Percentiles rank a stretch among this genome's conserved stretches.
These are phyloP conservation scores for Puccinia sorghi DNA, from an alignment of 1,284 basidiomycete species.

Conservation along the genomic window DNA sequence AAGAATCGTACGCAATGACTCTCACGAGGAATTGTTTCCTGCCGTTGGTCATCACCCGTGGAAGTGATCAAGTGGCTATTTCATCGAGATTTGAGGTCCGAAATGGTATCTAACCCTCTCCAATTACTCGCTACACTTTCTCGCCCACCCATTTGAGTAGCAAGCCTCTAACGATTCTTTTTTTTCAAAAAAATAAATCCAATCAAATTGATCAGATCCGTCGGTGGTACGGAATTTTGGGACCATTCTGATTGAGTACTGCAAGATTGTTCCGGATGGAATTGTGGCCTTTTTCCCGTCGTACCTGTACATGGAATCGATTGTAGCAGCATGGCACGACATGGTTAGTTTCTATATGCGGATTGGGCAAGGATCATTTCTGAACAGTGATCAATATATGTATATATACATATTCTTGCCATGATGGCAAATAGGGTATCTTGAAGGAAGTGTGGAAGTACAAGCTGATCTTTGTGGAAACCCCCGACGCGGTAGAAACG, in stretches of 20 bases:
- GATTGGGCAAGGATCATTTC: neutral
- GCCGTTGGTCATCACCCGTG: slow-evolving; percentile 95
- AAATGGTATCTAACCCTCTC: slow-evolving; percentile 62
- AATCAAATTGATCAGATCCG: slow-evolving; percentile 68
- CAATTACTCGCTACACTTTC: no score
- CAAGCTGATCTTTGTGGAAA: slow-evolving; percentile 99
- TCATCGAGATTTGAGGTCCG: slow-evolving; percentile 99
- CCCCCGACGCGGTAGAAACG: slow-evolving; percentile 97
- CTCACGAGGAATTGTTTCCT: slow-evolving; percentile 94
- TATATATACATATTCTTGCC: neutral
- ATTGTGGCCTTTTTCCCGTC: slow-evolving; percentile 99
- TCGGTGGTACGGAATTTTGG: slow-evolving; percentile 99
- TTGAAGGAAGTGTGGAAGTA: slow-evolving; percentile 99
- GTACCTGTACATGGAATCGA: slow-evolving; percentile 99
- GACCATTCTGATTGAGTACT: slow-evolving; percentile 95
- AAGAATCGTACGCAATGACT: slow-evolving; percentile 98
- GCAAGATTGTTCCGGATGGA: slow-evolving; percentile 97
- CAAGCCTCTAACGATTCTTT: neutral
- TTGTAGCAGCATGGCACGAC: slow-evolving; percentile 99
- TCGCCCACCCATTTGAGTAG: neutral
- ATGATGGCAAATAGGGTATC: slow-evolving; percentile 72
- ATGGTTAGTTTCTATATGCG: slow-evolving; percentile 81
- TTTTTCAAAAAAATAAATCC: no score
- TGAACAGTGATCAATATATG: neutral
- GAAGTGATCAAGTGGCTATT: slow-evolving; percentile 97